Base-by-base conservation (phyloP, 306 rosid genomes). In the Corylus heterophylla region DNA sequence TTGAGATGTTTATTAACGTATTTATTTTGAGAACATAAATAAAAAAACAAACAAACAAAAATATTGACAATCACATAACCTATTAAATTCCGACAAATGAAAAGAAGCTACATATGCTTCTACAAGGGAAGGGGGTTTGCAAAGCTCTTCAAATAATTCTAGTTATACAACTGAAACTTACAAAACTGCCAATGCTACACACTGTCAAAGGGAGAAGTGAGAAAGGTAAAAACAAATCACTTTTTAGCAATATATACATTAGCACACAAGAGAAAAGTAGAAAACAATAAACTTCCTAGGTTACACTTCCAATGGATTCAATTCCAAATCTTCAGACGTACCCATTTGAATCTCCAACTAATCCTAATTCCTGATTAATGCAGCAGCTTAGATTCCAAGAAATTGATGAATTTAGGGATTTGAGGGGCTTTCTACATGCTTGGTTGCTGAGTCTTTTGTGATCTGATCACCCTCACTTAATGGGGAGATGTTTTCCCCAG, bases 361-460 rank as follows among this genome's bases (percentile, higher is more conserved):
- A 44, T 8, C 37, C 58, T 54, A 80, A 68, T 77, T 29, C 71
- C 48, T 25, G 16, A 11, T 70, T 52, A n/a, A 52, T 67, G 17
- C 11, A 31, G 51, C 78, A 31, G 51, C 76, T 7, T 78, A 14
- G 25, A 50, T 69, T 72, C 79, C 71, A 56, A 73, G 77, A 79
- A 68, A 83, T 71, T 78, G 66, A 68, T 80, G 76, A 48, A 77
- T 59, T 80, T 81, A 79, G 56, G 84, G 90, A 74, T 87, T 92
- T 78, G 98, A 94, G 48, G 96, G 97, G 74, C 97, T 94, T 78
- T 90, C 98, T 74, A 88, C 87, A 73, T 80, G 90, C 83, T 92
- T 92, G 86, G 87, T 89, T 82, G 75, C 86, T 14, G 71, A 81
- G 77, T 83, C 90, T 83, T 92, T 92, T 12, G 78, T 79, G 76